Evolutionary conservation across 2,329 filamentous ascomycete genomes (phyloP).

Genomic region (Eurotiales sp.): DNA sequence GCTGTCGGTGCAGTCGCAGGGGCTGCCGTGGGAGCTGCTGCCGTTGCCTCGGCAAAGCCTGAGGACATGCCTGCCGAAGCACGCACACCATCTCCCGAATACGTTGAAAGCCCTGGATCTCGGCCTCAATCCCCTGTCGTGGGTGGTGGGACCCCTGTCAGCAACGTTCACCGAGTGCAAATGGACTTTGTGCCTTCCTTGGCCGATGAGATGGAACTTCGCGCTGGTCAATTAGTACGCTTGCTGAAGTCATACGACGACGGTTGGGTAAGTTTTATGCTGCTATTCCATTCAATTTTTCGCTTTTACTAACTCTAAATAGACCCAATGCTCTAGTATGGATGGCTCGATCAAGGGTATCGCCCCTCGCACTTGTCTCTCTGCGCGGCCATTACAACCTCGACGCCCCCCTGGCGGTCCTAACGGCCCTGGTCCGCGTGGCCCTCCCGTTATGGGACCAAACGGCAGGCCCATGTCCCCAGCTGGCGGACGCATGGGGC

Average conservation of each 20-base stretch:
- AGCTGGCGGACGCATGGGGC: conserved; percentile 23
- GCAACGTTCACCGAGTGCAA: conserved; percentile 84
- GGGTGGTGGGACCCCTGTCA: conserved; percentile 55
- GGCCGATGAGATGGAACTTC: conserved; percentile 83
- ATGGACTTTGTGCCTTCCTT: conserved; percentile 91
- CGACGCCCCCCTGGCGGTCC: conserved; percentile 46
- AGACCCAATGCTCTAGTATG: conserved; percentile 87
- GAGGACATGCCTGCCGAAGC: conserved; percentile 20
- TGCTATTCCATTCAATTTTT: background rate
- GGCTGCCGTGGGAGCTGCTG: conserved; percentile 37
- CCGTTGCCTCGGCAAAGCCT: conserved; percentile 20
- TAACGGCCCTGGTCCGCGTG: conserved; percentile 24
- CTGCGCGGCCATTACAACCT: conserved; percentile 85
- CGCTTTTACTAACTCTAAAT: conserved; percentile 23
- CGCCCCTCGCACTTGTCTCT: conserved; percentile 87
- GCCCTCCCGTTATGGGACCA: conserved; percentile 12
- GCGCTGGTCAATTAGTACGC: conserved; percentile 77
- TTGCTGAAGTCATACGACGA: conserved; percentile 96
- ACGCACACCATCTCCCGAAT: conserved; percentile 23
- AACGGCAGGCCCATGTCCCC: conserved; percentile 42
- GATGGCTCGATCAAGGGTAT: conserved; percentile 92
- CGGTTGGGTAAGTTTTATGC: conserved; percentile 72
- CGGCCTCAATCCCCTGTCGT: conserved; percentile 49
- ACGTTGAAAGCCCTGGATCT: conserved; percentile 19
- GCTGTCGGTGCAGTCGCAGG: conserved; percentile 34